Evolutionary conservation across 495 filamentous ascomycete genomes (phyloP).

Genomic region (Daldinia bambusicola): DNA sequence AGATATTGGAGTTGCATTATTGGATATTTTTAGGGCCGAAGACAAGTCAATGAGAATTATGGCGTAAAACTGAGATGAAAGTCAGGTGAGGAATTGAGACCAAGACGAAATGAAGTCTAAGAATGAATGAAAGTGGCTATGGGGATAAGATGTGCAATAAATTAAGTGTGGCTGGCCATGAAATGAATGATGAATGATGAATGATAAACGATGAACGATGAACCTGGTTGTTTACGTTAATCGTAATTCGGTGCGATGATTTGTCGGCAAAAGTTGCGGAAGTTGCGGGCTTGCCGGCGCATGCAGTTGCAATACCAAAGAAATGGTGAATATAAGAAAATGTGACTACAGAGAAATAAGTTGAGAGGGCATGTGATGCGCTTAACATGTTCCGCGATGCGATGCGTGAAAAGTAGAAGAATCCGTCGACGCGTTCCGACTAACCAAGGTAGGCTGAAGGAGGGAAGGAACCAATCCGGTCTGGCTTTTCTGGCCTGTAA

Average conservation of each 20-base stretch:
- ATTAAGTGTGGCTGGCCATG: constrained; percentile 28
- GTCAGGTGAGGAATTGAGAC: constrained; percentile 6
- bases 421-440: constrained; percentile 44
- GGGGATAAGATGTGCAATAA: constrained; percentile 35
- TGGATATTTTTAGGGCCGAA: neutral
- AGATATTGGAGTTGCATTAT: constrained; percentile 27
- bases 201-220: too few species aligned
- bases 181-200: too few species aligned
- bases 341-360: constrained; percentile 27
- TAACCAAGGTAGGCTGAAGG: constrained; percentile 37
- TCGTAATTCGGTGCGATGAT: neutral
- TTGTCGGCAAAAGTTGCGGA: constrained; percentile 8
- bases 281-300: constrained; percentile 1
- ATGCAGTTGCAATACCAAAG: constrained; percentile 18
- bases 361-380: constrained; percentile 37
- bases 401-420: constrained; percentile 47
- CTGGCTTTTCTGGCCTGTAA: too few species aligned
- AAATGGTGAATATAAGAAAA: constrained; percentile 32
- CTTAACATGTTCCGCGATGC: constrained; percentile 39
- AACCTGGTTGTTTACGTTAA: constrained; percentile 34
- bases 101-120: constrained; percentile 2
- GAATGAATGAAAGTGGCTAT: constrained; percentile 11
- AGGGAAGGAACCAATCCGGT: constrained; percentile 25
- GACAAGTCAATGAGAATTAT: constrained; percentile 12
- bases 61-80: constrained; percentile 12